These are phyloP conservation scores for Pulveroboletus sp. DNA, from an alignment of 768 basidiomycete genomes.

Conservation along the genomic window DNA sequence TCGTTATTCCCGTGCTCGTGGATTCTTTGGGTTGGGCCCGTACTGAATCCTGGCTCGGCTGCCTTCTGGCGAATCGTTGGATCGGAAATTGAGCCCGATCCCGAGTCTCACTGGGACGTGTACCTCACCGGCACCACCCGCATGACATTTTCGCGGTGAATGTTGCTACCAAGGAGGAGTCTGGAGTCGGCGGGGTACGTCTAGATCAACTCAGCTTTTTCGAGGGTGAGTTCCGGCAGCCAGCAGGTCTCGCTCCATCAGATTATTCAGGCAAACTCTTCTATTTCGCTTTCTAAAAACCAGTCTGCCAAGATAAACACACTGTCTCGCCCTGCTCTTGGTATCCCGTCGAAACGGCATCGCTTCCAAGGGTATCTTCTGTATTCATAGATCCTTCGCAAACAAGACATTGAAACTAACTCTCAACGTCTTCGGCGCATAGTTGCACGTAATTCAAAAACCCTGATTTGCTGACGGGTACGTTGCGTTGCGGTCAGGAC, in stretches of 20 bases:
- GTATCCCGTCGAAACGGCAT: background rate
- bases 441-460: constrained; percentile 38
- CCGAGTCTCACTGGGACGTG: background rate
- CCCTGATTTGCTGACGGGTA: constrained; percentile 28
- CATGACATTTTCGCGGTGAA: background rate
- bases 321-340: background rate
- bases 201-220: background rate
- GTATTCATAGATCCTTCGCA: background rate
- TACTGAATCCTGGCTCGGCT: constrained; percentile 3
- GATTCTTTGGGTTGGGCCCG: background rate
- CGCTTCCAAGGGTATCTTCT: background rate
- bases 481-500: background rate
- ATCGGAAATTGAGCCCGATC: constrained; percentile 8
- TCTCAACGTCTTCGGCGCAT: constrained; percentile 34
- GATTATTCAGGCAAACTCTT: background rate
- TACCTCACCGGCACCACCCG: background rate
- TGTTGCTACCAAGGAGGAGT: background rate
- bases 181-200: background rate
- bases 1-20: background rate
- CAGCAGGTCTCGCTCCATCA: background rate
- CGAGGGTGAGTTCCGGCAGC: background rate
- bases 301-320: background rate
- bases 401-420: background rate
- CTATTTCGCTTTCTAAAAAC: constrained; percentile 5
- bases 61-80: constrained; percentile 14